phyloP scores from a whole-genome alignment of 768 basidiomycete genomes.

The Agaricus blazei region DNA sequence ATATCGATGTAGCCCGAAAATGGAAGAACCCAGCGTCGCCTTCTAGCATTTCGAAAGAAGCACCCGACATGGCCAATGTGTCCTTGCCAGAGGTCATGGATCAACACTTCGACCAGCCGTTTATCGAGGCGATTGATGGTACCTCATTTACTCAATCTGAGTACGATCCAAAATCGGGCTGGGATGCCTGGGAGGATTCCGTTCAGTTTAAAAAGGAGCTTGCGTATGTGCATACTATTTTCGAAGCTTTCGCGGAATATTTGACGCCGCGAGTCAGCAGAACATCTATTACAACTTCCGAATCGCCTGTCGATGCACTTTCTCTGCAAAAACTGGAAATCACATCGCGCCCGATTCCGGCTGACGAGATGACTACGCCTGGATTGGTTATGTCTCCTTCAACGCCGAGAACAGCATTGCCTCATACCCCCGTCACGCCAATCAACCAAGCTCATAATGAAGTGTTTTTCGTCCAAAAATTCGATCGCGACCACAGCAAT shows the following conservation, averaged over 20 bases:
- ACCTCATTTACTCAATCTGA: conserved; percentile 27
- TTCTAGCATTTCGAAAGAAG: background rate
- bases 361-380: conserved; percentile 33
- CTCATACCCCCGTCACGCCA: conserved; percentile 46
- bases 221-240: conserved; percentile 5
- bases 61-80: background rate
- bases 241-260: background rate
- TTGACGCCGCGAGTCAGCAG: background rate
- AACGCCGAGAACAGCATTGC: conserved; percentile 46
- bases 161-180: conserved; percentile 17
- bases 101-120: background rate
- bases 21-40: conserved; percentile 1
- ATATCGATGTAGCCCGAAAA: background rate
- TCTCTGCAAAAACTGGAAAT: background rate
- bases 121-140: conserved; percentile 24
- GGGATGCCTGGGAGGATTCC: conserved; percentile 22
- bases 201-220: background rate
- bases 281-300: background rate
- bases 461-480: conserved; percentile 21
- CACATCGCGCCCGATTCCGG: background rate
- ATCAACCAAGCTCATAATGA: conserved; percentile 31
- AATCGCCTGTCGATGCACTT: background rate
- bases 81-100: background rate
- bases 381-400: conserved; percentile 42
- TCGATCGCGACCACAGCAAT: conserved; percentile 17